Evolutionary conservation across 2,329 filamentous ascomycete genomes (phyloP).

Genomic region (Achaetomium macrosporum): DNA sequence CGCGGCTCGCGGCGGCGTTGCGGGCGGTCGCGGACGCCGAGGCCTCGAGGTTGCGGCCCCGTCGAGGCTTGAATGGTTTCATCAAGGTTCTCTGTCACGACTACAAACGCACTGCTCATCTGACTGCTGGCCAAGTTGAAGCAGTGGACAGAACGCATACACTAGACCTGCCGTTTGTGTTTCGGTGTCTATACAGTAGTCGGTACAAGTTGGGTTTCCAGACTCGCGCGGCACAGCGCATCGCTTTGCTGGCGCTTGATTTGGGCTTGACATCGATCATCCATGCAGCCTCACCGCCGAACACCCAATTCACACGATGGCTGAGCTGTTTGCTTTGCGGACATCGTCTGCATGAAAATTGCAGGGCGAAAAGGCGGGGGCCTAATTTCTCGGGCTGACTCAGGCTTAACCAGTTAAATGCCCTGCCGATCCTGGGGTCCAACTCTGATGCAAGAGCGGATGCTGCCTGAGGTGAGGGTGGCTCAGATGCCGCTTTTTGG

Average conservation of each 20-base stretch:
- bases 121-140: neutral
- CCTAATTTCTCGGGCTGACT: constrained; percentile 13
- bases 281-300: constrained; percentile 3
- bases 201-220: neutral
- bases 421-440: neutral
- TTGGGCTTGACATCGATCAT: neutral
- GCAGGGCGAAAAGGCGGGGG: constrained; percentile 1
- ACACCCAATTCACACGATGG: neutral
- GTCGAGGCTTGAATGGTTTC: constrained; percentile 1
- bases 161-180: neutral
- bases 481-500: constrained; percentile 2
- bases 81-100: neutral
- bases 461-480: constrained; percentile 12
- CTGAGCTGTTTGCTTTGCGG: neutral
- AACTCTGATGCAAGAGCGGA: constrained; percentile 7
- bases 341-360: constrained; percentile 8
- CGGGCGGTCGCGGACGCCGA: constrained; percentile 7
- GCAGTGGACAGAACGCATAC: no score
- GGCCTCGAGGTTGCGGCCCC: neutral
- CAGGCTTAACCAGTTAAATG: neutral
- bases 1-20: constrained; percentile 9
- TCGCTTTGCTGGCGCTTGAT: constrained; percentile 1
- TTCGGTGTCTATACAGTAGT: neutral
- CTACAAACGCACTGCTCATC: neutral
- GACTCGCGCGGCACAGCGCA: neutral